A percentile compares a stretch with the other conserved stretches of the same genome.
phyloP scores from a whole-genome alignment of 805 yeast genomes.

The Metschnikowia gelsemii region DNA sequence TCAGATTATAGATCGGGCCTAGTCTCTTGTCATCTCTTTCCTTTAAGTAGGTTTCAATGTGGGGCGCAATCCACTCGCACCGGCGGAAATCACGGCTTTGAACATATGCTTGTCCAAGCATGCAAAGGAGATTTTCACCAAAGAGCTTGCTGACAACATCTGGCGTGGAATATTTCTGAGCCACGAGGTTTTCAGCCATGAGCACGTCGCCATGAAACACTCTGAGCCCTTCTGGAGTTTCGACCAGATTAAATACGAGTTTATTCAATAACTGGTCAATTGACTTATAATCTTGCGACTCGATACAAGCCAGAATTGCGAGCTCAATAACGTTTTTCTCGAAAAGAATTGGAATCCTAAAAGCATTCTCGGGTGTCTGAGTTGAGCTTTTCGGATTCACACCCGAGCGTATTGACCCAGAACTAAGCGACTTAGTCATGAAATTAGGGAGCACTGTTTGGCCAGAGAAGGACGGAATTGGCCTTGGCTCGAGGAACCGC shows the following conservation, averaged over 20 bases:
- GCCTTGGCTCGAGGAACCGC: slow-evolving; percentile 25
- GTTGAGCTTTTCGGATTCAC: neutral
- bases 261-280: slow-evolving; percentile 37
- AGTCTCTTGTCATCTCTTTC: neutral
- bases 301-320: slow-evolving; percentile 32
- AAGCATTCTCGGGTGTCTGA: too few species aligned
- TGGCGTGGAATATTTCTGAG: neutral
- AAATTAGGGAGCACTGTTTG: slow-evolving; percentile 21
- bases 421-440: slow-evolving; percentile 10
- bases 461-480: neutral
- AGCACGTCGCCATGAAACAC: neutral
- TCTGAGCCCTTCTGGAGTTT: slow-evolving; percentile 9
- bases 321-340: slow-evolving; percentile 22
- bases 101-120: slow-evolving; percentile 14
- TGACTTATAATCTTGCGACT: slow-evolving; percentile 26
- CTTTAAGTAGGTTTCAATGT: neutral
- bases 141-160: slow-evolving; percentile 8
- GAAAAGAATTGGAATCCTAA: too few species aligned
- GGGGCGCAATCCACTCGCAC: slow-evolving; percentile 18
- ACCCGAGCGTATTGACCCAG: neutral
- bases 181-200: neutral
- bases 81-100: slow-evolving; percentile 10
- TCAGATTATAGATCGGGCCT: neutral
- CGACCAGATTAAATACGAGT: slow-evolving; percentile 23
- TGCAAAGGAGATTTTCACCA: slow-evolving; percentile 11